Evolutionary conservation across 2,329 filamentous ascomycete species (phyloP).

Genomic region (Xylaria hypoxylon): DNA sequence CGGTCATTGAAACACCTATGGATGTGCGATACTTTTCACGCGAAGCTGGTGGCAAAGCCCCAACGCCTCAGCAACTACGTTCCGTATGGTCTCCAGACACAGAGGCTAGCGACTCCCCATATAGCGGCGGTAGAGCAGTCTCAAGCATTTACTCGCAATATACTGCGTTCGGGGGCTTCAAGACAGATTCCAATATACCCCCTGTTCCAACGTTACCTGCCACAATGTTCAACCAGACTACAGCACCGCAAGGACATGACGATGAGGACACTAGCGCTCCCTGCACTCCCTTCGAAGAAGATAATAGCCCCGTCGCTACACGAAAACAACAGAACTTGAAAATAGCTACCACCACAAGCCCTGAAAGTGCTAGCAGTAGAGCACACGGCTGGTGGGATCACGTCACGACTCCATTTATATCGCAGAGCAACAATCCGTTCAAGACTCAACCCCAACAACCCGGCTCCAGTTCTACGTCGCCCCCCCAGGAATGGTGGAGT

Average conservation of each 20-base stretch:
- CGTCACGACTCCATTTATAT: conserved; percentile 75
- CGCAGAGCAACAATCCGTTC: conserved; percentile 60
- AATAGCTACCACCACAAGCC: conserved; percentile 52
- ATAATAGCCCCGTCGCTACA: conserved; percentile 61
- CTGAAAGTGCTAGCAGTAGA: conserved; percentile 65
- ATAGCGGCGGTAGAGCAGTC: conserved; percentile 56
- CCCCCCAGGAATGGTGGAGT: conserved; percentile 48
- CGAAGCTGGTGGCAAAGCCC: conserved; percentile 40
- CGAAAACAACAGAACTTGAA: conserved; percentile 56
- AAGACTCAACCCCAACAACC: conserved; percentile 52
- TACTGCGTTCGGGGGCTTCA: conserved; percentile 52
- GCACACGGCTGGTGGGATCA: conserved; percentile 83
- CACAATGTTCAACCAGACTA: conserved; percentile 53
- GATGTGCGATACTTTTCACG: conserved; percentile 49
- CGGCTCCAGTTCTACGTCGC: conserved; percentile 35
- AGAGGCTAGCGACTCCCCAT: conserved; percentile 61
- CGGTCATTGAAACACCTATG: conserved; percentile 56
- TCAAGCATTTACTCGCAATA: conserved; percentile 73
- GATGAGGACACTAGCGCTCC: conserved; percentile 64
- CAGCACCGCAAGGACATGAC: conserved; percentile 57
- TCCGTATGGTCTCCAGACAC: conserved; percentile 73
- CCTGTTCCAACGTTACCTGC: conserved; percentile 71
- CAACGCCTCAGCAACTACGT: conserved; percentile 54
- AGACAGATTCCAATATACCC: conserved; percentile 58
- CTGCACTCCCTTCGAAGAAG: conserved; percentile 78